Evolutionary conservation across 306 rosid genomes (phyloP).

Genomic region (Vigna unguiculata): DNA sequence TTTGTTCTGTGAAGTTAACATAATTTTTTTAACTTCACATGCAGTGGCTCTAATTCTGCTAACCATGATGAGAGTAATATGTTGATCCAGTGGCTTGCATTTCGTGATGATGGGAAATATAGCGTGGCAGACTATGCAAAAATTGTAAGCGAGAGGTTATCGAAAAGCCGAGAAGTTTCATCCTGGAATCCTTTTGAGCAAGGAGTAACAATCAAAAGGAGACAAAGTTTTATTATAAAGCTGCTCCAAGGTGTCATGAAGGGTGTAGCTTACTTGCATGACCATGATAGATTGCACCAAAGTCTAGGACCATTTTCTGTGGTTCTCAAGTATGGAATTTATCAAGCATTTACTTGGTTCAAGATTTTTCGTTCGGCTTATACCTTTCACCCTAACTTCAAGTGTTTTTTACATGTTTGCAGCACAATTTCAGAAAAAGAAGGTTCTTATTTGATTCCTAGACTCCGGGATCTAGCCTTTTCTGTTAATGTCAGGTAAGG

Average conservation of each 20-base stretch:
- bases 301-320: constrained; percentile 97
- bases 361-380: constrained; percentile 25
- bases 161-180: constrained; percentile 48
- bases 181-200: constrained; percentile 83
- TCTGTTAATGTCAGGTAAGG: constrained; percentile 83
- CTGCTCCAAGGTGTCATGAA: constrained; percentile 82
- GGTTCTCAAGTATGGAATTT: constrained; percentile 72
- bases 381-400: constrained; percentile 18
- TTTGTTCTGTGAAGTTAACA: constrained; percentile 45
- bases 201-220: constrained; percentile 61
- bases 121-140: constrained; percentile 93
- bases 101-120: constrained; percentile 85
- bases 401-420: constrained; percentile 45
- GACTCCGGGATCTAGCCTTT: constrained; percentile 91
- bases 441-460: constrained; percentile 78
- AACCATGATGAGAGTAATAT: constrained; percentile 3
- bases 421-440: constrained; percentile 87
- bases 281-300: constrained; percentile 83
- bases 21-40: constrained; percentile 19
- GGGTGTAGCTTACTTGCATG: constrained; percentile 86
- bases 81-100: constrained; percentile 92
- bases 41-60: constrained; percentile 29
- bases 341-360: constrained; percentile 37
- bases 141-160: constrained; percentile 68
- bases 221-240: constrained; percentile 64